Evolutionary conservation across 1,284 basidiomycete species (phyloP).

Genomic region (Fomitopsis schrenkii): DNA sequence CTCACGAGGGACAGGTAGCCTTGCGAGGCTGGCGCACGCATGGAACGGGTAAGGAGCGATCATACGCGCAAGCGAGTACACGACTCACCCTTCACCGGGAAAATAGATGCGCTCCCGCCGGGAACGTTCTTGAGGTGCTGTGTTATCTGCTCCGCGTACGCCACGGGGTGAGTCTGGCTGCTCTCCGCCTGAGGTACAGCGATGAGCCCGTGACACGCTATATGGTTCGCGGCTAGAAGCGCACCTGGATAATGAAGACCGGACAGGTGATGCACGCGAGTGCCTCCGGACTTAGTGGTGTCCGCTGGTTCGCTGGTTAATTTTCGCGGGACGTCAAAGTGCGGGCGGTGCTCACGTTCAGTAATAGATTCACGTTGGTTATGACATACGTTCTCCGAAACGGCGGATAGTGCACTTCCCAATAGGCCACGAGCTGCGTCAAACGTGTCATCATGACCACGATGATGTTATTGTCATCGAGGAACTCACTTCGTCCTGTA

Average conservation of each 20-base stretch:
- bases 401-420: conserved; percentile 55
- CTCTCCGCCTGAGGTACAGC: conserved; percentile 47
- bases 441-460: neutral
- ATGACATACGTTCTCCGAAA: conserved; percentile 45
- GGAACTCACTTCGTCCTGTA: conserved; percentile 52
- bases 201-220: neutral
- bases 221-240: conserved; percentile 8
- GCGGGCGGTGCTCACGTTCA: conserved; percentile 44
- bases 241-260: conserved; percentile 68
- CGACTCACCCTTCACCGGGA: conserved; percentile 57
- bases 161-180: conserved; percentile 49
- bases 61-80: conserved; percentile 6
- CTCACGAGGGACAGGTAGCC: conserved; percentile 47
- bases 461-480: neutral
- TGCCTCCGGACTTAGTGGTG: conserved; percentile 42
- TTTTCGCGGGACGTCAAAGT: neutral
- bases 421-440: conserved; percentile 56
- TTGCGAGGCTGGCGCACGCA: conserved; percentile 36
- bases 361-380: conserved; percentile 49
- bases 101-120: conserved; percentile 44
- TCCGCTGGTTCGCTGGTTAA: conserved; percentile 37
- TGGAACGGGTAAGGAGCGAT: neutral
- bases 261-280: conserved; percentile 55
- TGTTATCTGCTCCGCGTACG: conserved; percentile 52
- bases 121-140: conserved; percentile 46